These are phyloP conservation scores for Piromyces finnis DNA, from an alignment of 192 early-diverging fungal species.

Conservation along the genomic window DNA sequence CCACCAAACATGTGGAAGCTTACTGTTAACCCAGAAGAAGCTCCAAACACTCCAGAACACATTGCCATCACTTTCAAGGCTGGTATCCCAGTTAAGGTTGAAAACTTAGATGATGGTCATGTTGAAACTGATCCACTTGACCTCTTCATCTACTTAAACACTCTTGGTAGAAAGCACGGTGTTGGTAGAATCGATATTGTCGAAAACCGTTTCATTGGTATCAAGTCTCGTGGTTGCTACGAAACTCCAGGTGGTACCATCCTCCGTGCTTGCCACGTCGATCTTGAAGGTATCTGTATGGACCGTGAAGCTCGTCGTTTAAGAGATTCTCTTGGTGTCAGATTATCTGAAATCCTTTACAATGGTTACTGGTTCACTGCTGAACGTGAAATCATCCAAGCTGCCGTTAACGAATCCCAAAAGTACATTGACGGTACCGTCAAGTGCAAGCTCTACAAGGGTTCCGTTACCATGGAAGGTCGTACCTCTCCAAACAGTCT, in stretches of 20 bases:
- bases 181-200: constrained; percentile 98
- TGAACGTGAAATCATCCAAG: constrained; percentile 77
- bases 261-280: constrained; percentile 83
- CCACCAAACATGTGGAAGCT: constrained; percentile 99
- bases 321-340: constrained; percentile 41
- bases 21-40: constrained; percentile 89
- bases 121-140: constrained; percentile 48
- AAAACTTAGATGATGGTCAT: constrained; percentile 52
- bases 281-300: constrained; percentile 84
- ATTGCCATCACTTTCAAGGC: constrained; percentile 77
- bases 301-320: constrained; percentile 90
- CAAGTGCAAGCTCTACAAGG: constrained; percentile 88
- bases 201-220: constrained; percentile 96
- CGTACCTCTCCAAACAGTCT: constrained; percentile 55
- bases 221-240: constrained; percentile 99
- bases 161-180: constrained; percentile 86
- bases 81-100: constrained; percentile 77
- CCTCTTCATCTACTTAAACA: constrained; percentile 92
- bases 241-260: constrained; percentile 97
- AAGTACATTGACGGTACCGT: constrained; percentile 78
- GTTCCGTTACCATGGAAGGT: constrained; percentile 74
- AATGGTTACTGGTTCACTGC: constrained; percentile 96
- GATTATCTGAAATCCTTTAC: constrained; percentile 67
- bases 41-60: constrained; percentile 87
- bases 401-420: constrained; percentile 68